A percentile compares a stretch with the other conserved stretches of the same genome.
Conservation (phyloP, 73 alveolate species). For the Paramecium primaurelia region DNA sequence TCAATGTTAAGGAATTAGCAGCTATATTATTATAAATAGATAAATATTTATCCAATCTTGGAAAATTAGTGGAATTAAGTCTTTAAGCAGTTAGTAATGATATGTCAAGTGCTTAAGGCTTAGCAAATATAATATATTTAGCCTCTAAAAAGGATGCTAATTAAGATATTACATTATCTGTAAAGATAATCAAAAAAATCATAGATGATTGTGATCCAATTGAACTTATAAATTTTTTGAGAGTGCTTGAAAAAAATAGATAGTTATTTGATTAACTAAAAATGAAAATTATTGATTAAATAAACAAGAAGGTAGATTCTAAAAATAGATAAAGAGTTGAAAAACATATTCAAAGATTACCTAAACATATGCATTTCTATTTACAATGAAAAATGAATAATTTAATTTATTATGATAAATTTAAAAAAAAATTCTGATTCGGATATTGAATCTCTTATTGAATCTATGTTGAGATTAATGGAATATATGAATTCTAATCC, state of each 20-base stretch:
- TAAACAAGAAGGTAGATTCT: neutral
- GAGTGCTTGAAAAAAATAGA: neutral
- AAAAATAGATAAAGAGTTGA: neutral
- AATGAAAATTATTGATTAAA: neutral
- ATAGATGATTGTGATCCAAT: neutral
- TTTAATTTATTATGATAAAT: neutral
- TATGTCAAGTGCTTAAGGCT: conserved; percentile 23
- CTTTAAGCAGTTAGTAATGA: neutral
- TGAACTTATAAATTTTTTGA: neutral
- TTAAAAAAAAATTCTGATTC: neutral
- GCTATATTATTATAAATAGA: neutral
- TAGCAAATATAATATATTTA: neutral
- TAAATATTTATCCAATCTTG: neutral
- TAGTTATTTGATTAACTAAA: neutral
- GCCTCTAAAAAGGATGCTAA: neutral
- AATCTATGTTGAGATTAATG: conserved; percentile 34
- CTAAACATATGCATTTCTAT: neutral
- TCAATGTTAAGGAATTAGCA: neutral
- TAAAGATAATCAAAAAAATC: neutral
- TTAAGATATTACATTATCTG: neutral
- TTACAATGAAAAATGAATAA: neutral
- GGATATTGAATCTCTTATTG: conserved; percentile 35
- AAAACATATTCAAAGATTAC: neutral
- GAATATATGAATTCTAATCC: conserved; percentile 32
- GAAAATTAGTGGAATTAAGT: neutral